Evolutionary conservation across 2,329 filamentous ascomycete genomes (phyloP).

Genomic region (Botrytis sinoallii): DNA sequence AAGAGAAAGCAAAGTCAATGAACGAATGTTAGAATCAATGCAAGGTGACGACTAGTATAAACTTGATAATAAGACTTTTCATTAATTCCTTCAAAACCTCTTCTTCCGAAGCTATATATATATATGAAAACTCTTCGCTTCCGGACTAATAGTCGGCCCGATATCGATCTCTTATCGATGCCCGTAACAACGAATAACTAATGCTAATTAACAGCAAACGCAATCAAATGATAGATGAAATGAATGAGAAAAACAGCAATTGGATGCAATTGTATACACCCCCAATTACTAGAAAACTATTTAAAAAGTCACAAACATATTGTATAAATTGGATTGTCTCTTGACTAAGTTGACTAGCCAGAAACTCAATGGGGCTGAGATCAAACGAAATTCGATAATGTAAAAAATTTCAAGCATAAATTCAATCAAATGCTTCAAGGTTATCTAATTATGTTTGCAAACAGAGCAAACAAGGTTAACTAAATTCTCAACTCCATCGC

Average conservation of each 20-base stretch:
- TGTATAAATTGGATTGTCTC: background rate
- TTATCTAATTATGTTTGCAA: slow-evolving; percentile 3
- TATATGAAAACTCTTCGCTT: too few relatives aligned
- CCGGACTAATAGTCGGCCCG: too few relatives aligned
- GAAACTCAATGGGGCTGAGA: background rate
- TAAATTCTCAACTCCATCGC: slow-evolving; percentile 12
- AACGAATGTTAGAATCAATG: too few relatives aligned
- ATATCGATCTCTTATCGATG: too few relatives aligned
- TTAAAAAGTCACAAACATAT: background rate
- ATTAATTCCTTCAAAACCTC: too few relatives aligned
- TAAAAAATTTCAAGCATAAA: background rate
- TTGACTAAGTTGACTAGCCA: background rate
- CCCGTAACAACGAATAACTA: too few relatives aligned
- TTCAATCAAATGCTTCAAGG: background rate
- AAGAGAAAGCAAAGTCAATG: too few relatives aligned
- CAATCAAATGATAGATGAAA: background rate
- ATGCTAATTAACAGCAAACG: background rate
- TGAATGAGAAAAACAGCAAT: background rate
- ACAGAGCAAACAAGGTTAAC: background rate
- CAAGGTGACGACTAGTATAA: too few relatives aligned
- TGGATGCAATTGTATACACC: background rate
- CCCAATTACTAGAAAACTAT: background rate
- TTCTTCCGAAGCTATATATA: too few relatives aligned
- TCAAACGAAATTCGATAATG: background rate
- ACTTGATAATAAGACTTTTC: too few relatives aligned